Conservation (phyloP, 1,284 basidiomycete genomes). For the Mycosarcoma maydis region DNA sequence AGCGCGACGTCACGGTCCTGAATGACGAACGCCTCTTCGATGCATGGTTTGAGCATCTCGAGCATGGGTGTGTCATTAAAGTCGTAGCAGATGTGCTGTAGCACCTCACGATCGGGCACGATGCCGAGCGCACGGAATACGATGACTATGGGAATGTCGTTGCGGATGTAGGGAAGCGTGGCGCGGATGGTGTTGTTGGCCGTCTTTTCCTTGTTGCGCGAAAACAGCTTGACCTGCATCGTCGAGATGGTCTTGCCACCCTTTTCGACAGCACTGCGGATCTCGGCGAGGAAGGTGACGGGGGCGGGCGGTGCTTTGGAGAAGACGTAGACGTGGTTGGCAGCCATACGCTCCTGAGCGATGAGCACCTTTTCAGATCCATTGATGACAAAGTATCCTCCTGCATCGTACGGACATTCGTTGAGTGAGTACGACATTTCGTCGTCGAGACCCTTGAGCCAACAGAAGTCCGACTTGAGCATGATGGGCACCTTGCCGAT, state of each 20-base stretch:
- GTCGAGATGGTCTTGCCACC: conserved; percentile 98
- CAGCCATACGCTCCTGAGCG: conserved; percentile 98
- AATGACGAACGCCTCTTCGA: conserved; percentile 97
- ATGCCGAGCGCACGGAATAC: conserved; percentile 98
- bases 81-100: conserved; percentile 99
- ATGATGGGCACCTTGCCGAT: conserved; percentile 99
- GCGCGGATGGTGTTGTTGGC: conserved; percentile 91
- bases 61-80: conserved; percentile 94
- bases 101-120: conserved; percentile 95
- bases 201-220: conserved; percentile 84
- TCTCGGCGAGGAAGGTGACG: conserved; percentile 94
- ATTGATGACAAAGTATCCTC: conserved; percentile 99
- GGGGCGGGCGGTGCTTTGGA: conserved; percentile 96
- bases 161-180: conserved; percentile 96
- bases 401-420: conserved; percentile 93
- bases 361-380: conserved; percentile 99
- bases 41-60: conserved; percentile 98
- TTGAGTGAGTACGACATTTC: conserved; percentile 87
- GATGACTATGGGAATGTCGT: conserved; percentile 98
- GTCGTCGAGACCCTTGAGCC: conserved; percentile 81
- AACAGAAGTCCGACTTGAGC: conserved; percentile 95
- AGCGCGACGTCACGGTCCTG: conserved; percentile 90
- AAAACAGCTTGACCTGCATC: conserved; percentile 97
- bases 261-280: conserved; percentile 96
- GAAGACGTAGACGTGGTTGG: conserved; percentile 99